Evolutionary conservation across 768 basidiomycete genomes (phyloP).

Genomic region (Pisolithus marmoratus): DNA sequence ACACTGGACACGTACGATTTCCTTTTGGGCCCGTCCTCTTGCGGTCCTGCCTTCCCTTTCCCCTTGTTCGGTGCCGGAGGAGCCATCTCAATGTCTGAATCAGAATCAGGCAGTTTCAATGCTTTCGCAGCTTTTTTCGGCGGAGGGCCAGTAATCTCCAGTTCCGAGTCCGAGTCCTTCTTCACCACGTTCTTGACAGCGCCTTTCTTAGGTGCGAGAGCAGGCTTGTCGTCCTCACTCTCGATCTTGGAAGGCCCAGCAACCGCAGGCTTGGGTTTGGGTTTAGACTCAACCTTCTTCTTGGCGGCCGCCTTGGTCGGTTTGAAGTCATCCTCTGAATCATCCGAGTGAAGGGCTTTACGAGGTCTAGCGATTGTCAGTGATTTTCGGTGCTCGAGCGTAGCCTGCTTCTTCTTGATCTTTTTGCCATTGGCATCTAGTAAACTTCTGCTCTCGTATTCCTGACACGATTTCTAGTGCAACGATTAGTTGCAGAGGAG

Average conservation of each 20-base stretch:
- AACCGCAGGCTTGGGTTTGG: conserved; percentile 15
- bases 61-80: conserved; percentile 15
- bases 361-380: conserved; percentile 36
- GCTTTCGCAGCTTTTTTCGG: conserved; percentile 18
- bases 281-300: conserved; percentile 28
- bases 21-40: conserved; percentile 43
- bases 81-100: conserved; percentile 33
- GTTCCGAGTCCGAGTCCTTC: conserved; percentile 37
- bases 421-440: conserved; percentile 47
- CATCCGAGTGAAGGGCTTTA: conserved; percentile 30
- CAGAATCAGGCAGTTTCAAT: conserved; percentile 27
- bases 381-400: conserved; percentile 51
- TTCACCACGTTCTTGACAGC: conserved; percentile 25
- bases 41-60: conserved; percentile 41
- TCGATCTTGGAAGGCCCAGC: conserved; percentile 41
- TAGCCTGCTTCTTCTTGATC: conserved; percentile 52
- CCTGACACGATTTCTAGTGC: conserved; percentile 34
- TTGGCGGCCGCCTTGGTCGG: conserved; percentile 43
- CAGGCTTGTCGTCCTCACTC: conserved; percentile 36
- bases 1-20: conserved; percentile 50
- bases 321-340: conserved; percentile 52
- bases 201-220: conserved; percentile 24
- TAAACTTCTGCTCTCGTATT: conserved; percentile 39
- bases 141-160: conserved; percentile 24
- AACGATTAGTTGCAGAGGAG: background rate